Evolutionary conservation across 495 filamentous ascomycete genomes (phyloP), one percentile per base, ranked within the genome.

Genomic region (Bacidia gigantensis): DNA sequence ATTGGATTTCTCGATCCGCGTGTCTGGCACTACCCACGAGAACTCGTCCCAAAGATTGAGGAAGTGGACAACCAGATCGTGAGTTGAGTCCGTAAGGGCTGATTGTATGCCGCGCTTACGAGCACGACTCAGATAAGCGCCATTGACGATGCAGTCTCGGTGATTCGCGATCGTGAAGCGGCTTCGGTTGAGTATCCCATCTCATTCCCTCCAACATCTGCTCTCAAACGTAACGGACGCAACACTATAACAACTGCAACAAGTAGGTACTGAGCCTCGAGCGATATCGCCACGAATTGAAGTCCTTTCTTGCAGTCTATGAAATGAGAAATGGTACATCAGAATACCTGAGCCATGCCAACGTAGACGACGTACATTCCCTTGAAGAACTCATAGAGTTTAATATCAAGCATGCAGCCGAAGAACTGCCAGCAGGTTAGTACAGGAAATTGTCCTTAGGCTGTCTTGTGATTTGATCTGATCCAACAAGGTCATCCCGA

Each of bases 61-160:
- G 55, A 56, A 21, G 57, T 60, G 1, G 55, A 38, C 10, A 51
- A 60, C 32, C 60, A 65, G 35, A 63, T 65, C 52, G 64, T 66
- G 44, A 26, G 50, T 50, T n/a, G n/a, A n/a, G 29, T 7, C 26
- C 23, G 20, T 20, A 41, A 18, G 29, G 21, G 26, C n/a, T n/a
- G n/a, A n/a, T n/a, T n/a, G n/a, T n/a, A n/a, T n/a, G n/a, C n/a
- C n/a, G n/a, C n/a, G n/a, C n/a, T n/a, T n/a, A n/a, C n/a, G n/a
- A n/a, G n/a, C n/a, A n/a, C n/a, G n/a, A n/a, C n/a, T n/a, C n/a
- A n/a, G n/a, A n/a, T n/a, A n/a, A n/a, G n/a, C n/a, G n/a, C 48
- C 12, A 40, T 50, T 39, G 48, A 40, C n/a, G 12, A n/a, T 9
- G 25, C 23, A n/a, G 23, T 26, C 5, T 23, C 3, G 14, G 2